Evolutionary conservation across 1,139 yeast genomes (phyloP).

Genomic region (Geotrichum carabidarum): DNA sequence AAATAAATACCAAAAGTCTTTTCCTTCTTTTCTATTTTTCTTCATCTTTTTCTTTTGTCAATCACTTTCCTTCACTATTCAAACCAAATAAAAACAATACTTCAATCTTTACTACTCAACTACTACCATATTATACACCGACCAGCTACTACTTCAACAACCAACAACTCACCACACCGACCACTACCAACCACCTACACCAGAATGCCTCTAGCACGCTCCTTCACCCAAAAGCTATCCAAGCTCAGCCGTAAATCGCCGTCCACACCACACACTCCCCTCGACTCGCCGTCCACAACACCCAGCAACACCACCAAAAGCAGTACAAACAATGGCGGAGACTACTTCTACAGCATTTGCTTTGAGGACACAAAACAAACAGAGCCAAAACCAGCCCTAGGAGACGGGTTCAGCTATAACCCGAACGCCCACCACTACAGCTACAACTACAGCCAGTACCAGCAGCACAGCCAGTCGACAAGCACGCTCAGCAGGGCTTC

Average conservation of each 20-base stretch:
- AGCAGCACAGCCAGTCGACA: background rate
- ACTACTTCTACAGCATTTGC: conserved; percentile 30
- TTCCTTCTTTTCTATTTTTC: background rate
- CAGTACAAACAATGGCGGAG: conserved; percentile 10
- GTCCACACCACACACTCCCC: background rate
- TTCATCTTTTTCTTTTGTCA: background rate
- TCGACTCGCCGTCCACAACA: background rate
- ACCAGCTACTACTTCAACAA: background rate
- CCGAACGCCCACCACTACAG: background rate
- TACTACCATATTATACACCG: background rate
- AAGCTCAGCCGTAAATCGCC: conserved; percentile 23
- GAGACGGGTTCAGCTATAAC: conserved; percentile 1
- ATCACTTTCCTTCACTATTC: background rate
- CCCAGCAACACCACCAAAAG: conserved; percentile 2
- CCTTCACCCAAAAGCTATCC: conserved; percentile 28
- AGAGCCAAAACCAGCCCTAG: background rate
- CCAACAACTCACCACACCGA: background rate
- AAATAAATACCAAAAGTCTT: background rate
- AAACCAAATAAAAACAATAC: background rate
- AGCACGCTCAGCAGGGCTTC: conserved; percentile 9
- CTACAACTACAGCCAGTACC: background rate
- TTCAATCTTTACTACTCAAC: background rate
- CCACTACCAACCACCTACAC: background rate
- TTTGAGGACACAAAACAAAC: conserved; percentile 25
- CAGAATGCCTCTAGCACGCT: conserved; percentile 27